phyloP scores from a whole-genome alignment of 2,329 filamentous ascomycete species.

The Phaeosphaeria sp. region DNA sequence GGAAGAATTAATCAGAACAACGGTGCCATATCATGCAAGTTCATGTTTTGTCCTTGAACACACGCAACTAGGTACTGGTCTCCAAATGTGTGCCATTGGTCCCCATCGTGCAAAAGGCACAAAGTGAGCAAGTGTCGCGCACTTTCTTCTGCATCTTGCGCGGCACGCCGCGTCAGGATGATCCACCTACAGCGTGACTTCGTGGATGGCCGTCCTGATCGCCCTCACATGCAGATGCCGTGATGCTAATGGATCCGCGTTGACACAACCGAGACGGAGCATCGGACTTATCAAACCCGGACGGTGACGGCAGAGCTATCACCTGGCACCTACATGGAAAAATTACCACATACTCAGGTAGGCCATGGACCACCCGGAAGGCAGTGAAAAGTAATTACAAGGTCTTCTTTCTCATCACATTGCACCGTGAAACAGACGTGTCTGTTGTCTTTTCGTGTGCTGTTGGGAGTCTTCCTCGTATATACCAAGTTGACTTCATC shows the following conservation, averaged over 20 bases:
- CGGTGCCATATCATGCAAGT: neutral
- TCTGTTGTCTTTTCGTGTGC: neutral
- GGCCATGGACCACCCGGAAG: no score
- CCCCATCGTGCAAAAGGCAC: neutral
- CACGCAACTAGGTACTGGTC: no score
- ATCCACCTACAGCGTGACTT: neutral
- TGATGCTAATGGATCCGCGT: neutral
- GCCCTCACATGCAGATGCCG: neutral
- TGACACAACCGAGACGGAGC: neutral
- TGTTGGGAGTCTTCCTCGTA: neutral
- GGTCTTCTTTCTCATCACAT: no score
- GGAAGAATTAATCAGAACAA: neutral
- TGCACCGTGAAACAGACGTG: no score
- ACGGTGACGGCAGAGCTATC: neutral
- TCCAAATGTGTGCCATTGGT: neutral
- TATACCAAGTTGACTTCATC: slow-evolving; percentile 7
- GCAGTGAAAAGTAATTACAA: no score
- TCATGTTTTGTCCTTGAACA: no score
- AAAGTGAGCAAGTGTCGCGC: neutral
- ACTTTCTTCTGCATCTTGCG: neutral
- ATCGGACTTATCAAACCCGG: neutral
- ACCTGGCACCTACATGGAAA: no score
- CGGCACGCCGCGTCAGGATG: neutral
- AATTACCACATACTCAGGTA: no score
- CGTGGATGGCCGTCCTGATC: neutral